Conservation (phyloP, 371 early-diverging fungal genomes). For the Ecytonucleospora hepatopenaei region DNA sequence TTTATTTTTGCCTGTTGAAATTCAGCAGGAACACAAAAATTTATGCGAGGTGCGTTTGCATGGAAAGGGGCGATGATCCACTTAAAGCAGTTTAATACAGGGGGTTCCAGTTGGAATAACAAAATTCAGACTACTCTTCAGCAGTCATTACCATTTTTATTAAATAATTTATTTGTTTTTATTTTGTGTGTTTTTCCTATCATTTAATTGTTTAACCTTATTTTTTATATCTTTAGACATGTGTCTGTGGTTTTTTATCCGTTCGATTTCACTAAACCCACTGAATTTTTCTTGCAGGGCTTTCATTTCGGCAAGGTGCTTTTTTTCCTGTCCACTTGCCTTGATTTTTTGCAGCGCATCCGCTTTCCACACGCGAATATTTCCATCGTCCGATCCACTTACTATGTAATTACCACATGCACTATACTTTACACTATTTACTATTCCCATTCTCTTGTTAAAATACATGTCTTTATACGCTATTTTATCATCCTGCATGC, state of each 20-base stretch:
- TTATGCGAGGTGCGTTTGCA: conserved; percentile 20
- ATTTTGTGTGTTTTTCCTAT: conserved; percentile 48
- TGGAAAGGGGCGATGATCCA: conserved; percentile 26
- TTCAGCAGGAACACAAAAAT: too few relatives aligned
- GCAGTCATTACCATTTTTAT: background rate
- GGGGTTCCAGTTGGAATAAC: conserved; percentile 31
- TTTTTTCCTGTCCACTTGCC: conserved; percentile 65
- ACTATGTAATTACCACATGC: conserved; percentile 88
- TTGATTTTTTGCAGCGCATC: conserved; percentile 74
- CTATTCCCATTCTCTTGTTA: conserved; percentile 78
- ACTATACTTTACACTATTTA: conserved; percentile 75
- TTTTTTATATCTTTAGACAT: conserved; percentile 50
- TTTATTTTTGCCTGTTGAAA: too few relatives aligned
- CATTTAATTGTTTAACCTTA: conserved; percentile 40
- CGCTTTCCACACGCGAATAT: conserved; percentile 89
- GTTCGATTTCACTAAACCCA: conserved; percentile 73
- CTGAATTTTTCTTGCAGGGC: conserved; percentile 80
- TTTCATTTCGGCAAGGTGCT: conserved; percentile 66
- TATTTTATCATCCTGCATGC: conserved; percentile 66
- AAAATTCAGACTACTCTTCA: conserved; percentile 48
- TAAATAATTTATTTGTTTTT: conserved; percentile 11
- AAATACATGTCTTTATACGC: conserved; percentile 93
- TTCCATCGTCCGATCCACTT: conserved; percentile 90
- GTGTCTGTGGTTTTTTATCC: conserved; percentile 59
- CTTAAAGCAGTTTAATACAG: conserved; percentile 39